Evolutionary conservation across 495 filamentous ascomycete genomes (phyloP).

Genomic region (Sphaerosporella brunnea): DNA sequence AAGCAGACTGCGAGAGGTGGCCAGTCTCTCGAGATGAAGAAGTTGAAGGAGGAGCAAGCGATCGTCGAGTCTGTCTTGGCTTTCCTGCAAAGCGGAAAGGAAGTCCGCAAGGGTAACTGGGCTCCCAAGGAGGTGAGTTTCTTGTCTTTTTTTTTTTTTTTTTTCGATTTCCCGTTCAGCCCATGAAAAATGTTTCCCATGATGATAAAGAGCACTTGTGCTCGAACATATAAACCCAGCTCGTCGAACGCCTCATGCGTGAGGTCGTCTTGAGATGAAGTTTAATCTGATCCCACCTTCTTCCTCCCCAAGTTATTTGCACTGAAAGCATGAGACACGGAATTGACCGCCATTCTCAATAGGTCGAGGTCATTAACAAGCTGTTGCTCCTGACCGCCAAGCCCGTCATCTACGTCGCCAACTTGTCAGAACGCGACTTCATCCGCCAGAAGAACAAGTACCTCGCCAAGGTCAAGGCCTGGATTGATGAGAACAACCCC

Average conservation of each 20-base stretch:
- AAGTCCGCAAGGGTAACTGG: constrained; percentile 84
- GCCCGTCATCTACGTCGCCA: constrained; percentile 92
- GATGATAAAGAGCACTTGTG: constrained; percentile 96
- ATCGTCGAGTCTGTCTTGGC: constrained; percentile 74
- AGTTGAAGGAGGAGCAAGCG: constrained; percentile 84
- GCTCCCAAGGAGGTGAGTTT: constrained; percentile 77
- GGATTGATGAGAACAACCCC: constrained; percentile 75
- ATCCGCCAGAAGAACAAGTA: constrained; percentile 99
- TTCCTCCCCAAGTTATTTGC: constrained; percentile 4
- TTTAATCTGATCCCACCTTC: constrained; percentile 16
- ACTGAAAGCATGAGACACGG: no score
- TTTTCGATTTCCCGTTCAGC: constrained; percentile 10
- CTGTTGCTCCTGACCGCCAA: constrained; percentile 90
- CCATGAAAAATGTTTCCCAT: constrained; percentile 32
- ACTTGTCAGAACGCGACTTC: constrained; percentile 92
- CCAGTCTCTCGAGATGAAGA: constrained; percentile 96
- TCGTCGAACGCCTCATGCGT: constrained; percentile 76
- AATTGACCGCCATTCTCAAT: constrained; percentile 5
- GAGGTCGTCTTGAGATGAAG: constrained; percentile 72
- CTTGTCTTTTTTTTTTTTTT: constrained; percentile 10
- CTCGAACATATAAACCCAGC: constrained; percentile 94
- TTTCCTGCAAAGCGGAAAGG: constrained; percentile 58
- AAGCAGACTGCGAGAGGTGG: constrained; percentile 91
- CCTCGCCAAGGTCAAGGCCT: constrained; percentile 75
- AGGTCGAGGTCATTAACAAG: constrained; percentile 97